These are phyloP conservation scores for Alnus rubra DNA, from an alignment of 306 rosid species.

Conservation along the genomic window DNA sequence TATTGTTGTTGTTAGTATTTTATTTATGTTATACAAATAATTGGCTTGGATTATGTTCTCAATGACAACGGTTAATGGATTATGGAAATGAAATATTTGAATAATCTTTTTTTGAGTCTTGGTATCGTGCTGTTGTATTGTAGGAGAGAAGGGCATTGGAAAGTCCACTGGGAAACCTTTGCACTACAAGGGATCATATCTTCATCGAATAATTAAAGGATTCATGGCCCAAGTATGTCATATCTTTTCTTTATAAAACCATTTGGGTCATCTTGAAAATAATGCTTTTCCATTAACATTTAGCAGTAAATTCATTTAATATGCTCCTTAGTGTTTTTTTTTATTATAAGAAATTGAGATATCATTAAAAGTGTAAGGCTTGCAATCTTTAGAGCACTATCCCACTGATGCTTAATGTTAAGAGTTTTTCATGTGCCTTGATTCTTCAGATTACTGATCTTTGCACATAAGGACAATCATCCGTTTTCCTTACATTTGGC, in stretches of 20 bases:
- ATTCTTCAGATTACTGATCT: background rate
- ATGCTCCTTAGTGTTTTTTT: background rate
- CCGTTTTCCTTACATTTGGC: background rate
- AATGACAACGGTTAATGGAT: background rate
- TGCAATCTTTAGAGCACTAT: background rate
- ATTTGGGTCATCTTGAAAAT: background rate
- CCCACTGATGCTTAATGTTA: background rate
- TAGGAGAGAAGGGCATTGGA: conserved; percentile 94
- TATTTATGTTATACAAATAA: background rate
- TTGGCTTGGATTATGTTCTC: background rate
- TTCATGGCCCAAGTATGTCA: conserved; percentile 96
- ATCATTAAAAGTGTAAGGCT: background rate
- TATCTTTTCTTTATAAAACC: conserved; percentile 4
- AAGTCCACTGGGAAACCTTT: conserved; percentile 81
- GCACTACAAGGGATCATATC: conserved; percentile 76
- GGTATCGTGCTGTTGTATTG: conserved; percentile 21
- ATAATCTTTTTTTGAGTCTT: conserved; percentile 8
- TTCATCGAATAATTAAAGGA: conserved; percentile 91
- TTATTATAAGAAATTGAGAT: too few species aligned
- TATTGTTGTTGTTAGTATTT: background rate
- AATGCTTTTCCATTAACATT: conserved; percentile 2
- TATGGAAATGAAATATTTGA: background rate
- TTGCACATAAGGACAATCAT: background rate
- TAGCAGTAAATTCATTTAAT: background rate
- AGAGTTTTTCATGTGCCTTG: background rate